Percentiles rank a stretch among this genome's conserved stretches.
Conservation (phyloP, 805 yeast genomes). For the Ogataea pini region DNA sequence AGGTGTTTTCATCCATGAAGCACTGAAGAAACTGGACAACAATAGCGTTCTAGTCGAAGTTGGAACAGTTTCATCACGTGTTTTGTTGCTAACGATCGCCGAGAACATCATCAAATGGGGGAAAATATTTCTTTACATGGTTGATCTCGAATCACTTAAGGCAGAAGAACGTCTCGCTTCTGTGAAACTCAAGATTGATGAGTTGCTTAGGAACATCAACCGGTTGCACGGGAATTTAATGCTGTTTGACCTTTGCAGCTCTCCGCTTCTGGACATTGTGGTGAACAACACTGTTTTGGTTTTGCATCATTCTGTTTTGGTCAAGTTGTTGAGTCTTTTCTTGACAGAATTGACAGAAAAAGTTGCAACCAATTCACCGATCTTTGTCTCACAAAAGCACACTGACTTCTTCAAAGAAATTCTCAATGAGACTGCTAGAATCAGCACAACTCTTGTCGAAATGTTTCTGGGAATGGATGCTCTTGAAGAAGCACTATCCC, state of each 20-base stretch:
- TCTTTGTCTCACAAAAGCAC: conserved; percentile 22
- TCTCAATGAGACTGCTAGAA: conserved; percentile 21
- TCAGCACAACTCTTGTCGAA: conserved; percentile 22
- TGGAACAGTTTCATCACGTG: conserved; percentile 28
- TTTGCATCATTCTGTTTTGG: conserved; percentile 31
- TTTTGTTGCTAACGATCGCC: conserved; percentile 31
- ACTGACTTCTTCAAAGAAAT: conserved; percentile 24
- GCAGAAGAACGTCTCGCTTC: conserved; percentile 19
- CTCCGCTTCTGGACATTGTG: conserved; percentile 28
- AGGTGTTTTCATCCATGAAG: conserved; percentile 31
- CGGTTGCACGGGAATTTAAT: conserved; percentile 31
- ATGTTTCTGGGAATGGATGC: conserved; percentile 21
- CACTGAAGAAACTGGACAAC: conserved; percentile 31
- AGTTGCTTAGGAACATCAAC: conserved; percentile 29
- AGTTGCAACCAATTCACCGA: not conserved
- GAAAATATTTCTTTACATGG: conserved; percentile 32
- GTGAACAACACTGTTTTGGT: conserved; percentile 29
- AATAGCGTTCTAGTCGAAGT: conserved; percentile 32
- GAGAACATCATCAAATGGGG: conserved; percentile 37
- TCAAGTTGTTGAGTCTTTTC: conserved; percentile 29
- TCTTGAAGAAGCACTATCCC: conserved; percentile 18
- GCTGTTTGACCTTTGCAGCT: conserved; percentile 29
- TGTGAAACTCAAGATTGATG: conserved; percentile 28
- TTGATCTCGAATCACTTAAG: conserved; percentile 29
- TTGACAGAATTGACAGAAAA: conserved; percentile 9